Evolutionary conservation across 2,329 filamentous ascomycete genomes (phyloP).

Genomic region (Apiospora sp.): DNA sequence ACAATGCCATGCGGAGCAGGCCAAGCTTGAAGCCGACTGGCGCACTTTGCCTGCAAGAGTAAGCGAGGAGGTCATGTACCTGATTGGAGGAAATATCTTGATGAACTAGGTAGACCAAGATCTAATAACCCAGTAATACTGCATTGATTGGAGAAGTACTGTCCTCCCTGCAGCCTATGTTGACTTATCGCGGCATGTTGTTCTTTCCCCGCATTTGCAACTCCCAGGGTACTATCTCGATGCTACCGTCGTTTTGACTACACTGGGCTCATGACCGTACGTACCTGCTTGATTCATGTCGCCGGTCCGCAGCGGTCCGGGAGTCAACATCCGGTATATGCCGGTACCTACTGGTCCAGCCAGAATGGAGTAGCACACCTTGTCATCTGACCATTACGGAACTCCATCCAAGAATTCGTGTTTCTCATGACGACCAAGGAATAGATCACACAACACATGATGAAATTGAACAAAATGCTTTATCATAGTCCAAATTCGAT

Average conservation of each 20-base stretch:
- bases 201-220: slow-evolving; percentile 11
- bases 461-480: neutral
- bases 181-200: neutral
- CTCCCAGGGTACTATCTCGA: neutral
- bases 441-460: neutral
- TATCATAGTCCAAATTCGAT: neutral
- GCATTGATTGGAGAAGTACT: neutral
- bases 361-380: neutral
- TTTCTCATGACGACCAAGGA: neutral
- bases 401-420: too few species aligned
- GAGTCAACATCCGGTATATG: neutral
- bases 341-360: neutral
- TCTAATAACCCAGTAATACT: neutral
- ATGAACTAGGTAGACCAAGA: neutral
- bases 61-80: neutral
- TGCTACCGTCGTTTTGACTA: neutral
- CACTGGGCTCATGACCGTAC: neutral
- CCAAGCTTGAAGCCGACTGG: slow-evolving; percentile 5
- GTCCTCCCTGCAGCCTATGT: neutral
- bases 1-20: neutral
- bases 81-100: neutral
- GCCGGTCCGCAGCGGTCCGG: slow-evolving; percentile 16
- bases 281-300: neutral
- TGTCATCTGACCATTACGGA: too few species aligned
- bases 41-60: neutral